Conservation (phyloP, 495 filamentous ascomycete genomes). For the Neurospora africana region DNA sequence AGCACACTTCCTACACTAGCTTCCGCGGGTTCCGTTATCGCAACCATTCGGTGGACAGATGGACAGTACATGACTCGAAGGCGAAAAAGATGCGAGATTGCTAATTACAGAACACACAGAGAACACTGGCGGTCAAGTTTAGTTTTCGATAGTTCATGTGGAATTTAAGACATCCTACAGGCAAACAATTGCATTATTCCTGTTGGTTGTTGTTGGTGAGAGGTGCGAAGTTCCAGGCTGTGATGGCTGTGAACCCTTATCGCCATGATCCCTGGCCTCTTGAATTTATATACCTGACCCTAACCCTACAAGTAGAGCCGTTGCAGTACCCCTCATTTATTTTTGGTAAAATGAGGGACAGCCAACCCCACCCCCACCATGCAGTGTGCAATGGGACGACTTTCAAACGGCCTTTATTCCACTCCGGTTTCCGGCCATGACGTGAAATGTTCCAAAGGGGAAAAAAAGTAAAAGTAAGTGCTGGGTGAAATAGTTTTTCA, state of each 20-base stretch:
- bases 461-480: neutral
- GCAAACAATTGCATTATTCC: neutral
- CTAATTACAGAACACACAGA: neutral
- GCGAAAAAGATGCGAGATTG: neutral
- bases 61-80: neutral
- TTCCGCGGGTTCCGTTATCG: neutral
- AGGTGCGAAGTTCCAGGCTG: neutral
- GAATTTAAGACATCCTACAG: neutral
- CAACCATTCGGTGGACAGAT: neutral
- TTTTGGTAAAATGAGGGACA: neutral
- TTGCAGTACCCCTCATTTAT: neutral
- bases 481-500: neutral
- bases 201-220: neutral
- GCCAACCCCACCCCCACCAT: neutral
- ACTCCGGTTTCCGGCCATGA: neutral
- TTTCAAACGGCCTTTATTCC: neutral
- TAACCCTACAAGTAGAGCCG: neutral
- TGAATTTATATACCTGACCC: neutral
- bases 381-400: neutral
- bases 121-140: neutral
- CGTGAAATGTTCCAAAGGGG: neutral
- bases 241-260: neutral
- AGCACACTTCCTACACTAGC: neutral
- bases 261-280: too few relatives aligned
- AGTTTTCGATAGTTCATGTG: neutral